phyloP scores from a whole-genome alignment of 768 basidiomycete genomes.

The Tulasnella calospora region DNA sequence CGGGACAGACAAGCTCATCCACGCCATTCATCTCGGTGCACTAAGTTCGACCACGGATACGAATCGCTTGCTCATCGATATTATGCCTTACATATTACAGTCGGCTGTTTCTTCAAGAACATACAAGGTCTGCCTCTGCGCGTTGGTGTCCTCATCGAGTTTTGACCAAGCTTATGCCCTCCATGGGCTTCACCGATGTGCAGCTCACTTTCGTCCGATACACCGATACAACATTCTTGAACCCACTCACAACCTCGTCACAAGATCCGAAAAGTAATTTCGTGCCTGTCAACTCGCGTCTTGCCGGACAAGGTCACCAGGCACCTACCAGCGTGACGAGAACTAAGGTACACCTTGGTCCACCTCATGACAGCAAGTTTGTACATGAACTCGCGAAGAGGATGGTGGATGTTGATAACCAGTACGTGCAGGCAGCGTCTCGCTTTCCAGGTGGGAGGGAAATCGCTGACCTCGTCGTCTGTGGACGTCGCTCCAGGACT shows the following conservation, averaged over 20 bases:
- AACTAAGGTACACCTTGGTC: slow-evolving; percentile 91
- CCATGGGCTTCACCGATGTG: neutral
- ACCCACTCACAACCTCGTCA: slow-evolving; percentile 37
- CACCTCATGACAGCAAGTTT: slow-evolving; percentile 91
- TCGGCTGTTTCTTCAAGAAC: slow-evolving; percentile 93
- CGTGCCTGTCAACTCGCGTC: slow-evolving; percentile 94
- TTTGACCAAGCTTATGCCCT: neutral
- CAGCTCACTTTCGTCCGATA: slow-evolving; percentile 89
- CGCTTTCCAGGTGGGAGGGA: neutral
- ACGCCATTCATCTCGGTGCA: slow-evolving; percentile 95
- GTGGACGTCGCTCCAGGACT: neutral
- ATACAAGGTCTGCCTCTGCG: slow-evolving; percentile 64
- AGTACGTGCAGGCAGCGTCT: slow-evolving; percentile 46
- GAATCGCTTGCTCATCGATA: no score
- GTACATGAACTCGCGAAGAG: slow-evolving; percentile 96
- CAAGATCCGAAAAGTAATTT: slow-evolving; percentile 73
- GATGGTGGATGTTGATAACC: slow-evolving; percentile 92
- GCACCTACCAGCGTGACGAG: slow-evolving; percentile 88
- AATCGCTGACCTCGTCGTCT: neutral
- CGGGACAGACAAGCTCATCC: slow-evolving; percentile 87
- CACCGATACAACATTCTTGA: slow-evolving; percentile 88
- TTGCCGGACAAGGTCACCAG: slow-evolving; percentile 98
- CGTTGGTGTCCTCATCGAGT: neutral
- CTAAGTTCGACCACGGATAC: slow-evolving; percentile 49
- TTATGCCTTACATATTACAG: slow-evolving; percentile 39